phyloP scores from a whole-genome alignment of 345 rosid species.

The Limnanthes douglasii region DNA sequence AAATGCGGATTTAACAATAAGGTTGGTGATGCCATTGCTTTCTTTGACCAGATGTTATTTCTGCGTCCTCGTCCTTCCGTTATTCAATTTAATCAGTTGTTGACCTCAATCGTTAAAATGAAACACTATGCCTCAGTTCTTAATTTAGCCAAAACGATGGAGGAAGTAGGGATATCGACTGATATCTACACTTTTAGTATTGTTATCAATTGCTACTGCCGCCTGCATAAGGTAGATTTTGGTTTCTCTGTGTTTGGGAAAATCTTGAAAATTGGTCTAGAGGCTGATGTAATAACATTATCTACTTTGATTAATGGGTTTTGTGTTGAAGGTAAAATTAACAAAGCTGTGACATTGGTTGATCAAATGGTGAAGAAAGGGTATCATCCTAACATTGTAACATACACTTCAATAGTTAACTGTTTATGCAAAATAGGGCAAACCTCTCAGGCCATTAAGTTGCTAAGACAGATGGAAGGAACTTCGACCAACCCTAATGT shows the following conservation, averaged over 20 bases:
- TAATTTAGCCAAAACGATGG: not conserved
- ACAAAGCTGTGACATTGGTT: not conserved
- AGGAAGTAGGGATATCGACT: not conserved
- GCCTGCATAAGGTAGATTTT: too few species aligned
- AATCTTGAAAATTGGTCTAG: not conserved
- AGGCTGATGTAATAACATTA: not conserved
- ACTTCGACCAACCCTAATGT: not conserved
- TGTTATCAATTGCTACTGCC: not conserved
- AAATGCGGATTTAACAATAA: too few species aligned
- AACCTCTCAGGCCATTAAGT: too few species aligned
- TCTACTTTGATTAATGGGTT: not conserved
- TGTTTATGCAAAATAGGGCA: too few species aligned
- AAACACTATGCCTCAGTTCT: not conserved
- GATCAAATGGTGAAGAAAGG: too few species aligned
- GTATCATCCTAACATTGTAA: too few species aligned
- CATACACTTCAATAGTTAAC: too few species aligned
- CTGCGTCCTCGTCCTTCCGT: not conserved
- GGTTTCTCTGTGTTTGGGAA: too few species aligned
- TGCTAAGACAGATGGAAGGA: not conserved
- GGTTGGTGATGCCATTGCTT: constrained; percentile 7
- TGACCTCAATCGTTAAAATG: not conserved
- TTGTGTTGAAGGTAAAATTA: not conserved
- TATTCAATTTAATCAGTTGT: too few species aligned
- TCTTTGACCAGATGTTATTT: constrained; percentile 11
- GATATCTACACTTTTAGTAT: not conserved